Evolutionary conservation across 495 filamentous ascomycete genomes (phyloP), one percentile per base, ranked within the genome.

Genomic region (Extremus antarcticus): DNA sequence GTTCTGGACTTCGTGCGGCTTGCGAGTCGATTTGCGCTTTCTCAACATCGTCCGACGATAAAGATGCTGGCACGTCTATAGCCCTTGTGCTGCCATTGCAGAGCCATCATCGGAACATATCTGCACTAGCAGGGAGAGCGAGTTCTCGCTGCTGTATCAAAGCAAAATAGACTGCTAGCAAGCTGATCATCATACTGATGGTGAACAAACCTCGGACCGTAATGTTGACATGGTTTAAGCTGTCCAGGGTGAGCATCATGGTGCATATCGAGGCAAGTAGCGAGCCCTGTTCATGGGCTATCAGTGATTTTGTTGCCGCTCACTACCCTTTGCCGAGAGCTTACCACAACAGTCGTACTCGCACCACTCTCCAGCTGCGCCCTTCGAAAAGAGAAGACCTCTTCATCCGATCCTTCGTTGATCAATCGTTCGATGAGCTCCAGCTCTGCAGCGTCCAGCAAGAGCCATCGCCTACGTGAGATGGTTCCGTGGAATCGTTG

Each of bases 61-160:
- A n/a, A n/a, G n/a, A n/a, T n/a, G n/a, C n/a, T n/a, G n/a, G n/a
- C n/a, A n/a, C n/a, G n/a, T n/a, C n/a, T 39, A 39, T 39, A 9
- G 35, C 35, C 35, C 35, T 9, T 39, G 9, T n/a, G 35, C 35
- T 39, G 35, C 35, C 35, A n/a, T 39, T 39, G 9, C 35, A 39
- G 35, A 9, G n/a, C 35, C 35, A 9, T 9, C 9, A 9, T n/a
- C 35, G 35, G 9, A 39, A 39, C 35, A 39, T 62, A 70, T 56
- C 15, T 9, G 35, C 9, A 39, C 35, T 39, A 9, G 35, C n/a
- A 9, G 35, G 9, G 9, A 39, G 9, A 9, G 35, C 9, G 35
- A 39, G 35, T n/a, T 39, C 35, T 9, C 35, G 35, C 35, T 39
- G 35, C n/a, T 39, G 35, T 9, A 39, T 39, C 9, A 39, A n/a